Conservation (phyloP, 2,329 filamentous ascomycete species). For the Colletotrichum filicis region DNA sequence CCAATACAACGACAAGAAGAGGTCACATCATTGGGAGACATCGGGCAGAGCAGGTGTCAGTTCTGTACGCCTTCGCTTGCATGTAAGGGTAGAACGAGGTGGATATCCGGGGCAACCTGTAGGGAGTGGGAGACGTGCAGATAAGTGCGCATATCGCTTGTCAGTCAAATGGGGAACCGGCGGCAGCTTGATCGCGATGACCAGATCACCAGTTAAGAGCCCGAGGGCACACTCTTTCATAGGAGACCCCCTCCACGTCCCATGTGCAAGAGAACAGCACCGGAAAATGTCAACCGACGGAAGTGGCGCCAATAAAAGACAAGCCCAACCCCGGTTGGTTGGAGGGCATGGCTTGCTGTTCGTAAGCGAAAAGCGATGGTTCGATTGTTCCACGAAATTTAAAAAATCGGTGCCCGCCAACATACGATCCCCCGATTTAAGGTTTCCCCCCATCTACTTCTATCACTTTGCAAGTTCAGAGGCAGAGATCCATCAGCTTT, state of each 20-base stretch:
- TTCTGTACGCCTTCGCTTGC: not conserved
- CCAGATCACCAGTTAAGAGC: not conserved
- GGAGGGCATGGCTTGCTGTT: not conserved
- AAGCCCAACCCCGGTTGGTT: not conserved
- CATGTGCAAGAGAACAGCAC: not conserved
- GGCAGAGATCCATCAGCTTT: not conserved
- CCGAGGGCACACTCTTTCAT: not conserved
- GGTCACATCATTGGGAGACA: conserved; percentile 7
- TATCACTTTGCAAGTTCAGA: not conserved
- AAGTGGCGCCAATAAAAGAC: not conserved
- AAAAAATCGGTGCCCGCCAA: not conserved
- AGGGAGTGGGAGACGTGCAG: conserved; percentile 1
- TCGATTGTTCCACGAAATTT: not conserved
- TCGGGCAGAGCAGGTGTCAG: conserved; percentile 2
- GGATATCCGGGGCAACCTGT: conserved; percentile 24
- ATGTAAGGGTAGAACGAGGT: not conserved
- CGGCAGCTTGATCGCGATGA: not conserved
- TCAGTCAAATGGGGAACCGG: not conserved
- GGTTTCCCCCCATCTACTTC: not conserved
- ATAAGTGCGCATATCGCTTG: not conserved
- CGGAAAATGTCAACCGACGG: not conserved
- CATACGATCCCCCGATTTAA: not conserved
- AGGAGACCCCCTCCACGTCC: no score
- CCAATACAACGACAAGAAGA: not conserved
- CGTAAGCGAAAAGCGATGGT: not conserved